Evolutionary conservation across 352 stramenopile species (phyloP), one percentile per base, ranked within the genome.

Genomic region (Albugo candida): DNA sequence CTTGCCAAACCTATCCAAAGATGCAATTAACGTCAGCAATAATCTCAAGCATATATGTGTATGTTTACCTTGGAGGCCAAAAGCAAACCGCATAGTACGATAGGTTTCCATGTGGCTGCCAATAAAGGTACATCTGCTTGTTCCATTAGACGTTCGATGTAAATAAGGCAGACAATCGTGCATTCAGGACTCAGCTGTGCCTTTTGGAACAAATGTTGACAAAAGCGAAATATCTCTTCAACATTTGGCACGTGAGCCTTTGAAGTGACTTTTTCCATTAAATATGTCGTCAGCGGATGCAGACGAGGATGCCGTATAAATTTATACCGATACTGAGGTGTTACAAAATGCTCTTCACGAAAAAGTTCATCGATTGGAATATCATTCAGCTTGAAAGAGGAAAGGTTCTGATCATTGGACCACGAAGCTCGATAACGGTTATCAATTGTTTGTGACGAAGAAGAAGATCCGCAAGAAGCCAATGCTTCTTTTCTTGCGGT

Each of bases 101-200:
- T 97, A 20, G 94, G 93, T 50, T 94, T 94, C 95, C 95, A 99
- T 1, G 92, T 98, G 1, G 77, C 72, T 0, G 92, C 78, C 43
- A 98, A 63, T 24, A 99, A 65, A 34, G 93, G 84, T 27, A 98
- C 93, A 58, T 93, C 87, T 11, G 89, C 88, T 42, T 92, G 70
- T 62, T 98, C 92, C 92, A 99, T 98, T 17, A 99, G 76, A 13
- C 95, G 83, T 65, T 99, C 95, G 10, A 99, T 94, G 70, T 99
- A 99, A 53, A 99, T 98, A 16, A 99, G 80, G 47, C 80, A 94
- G 42, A 99, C 93, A 60, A 99, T 95, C 5, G 91, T 96, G 70
- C 95, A 99, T 78, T 99, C 95, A n/a, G 92, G 92, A 45, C 81
- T 96, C 43, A 98, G 61, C 50, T 97, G 89, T 14, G 95, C 93